Evolutionary conservation across 1,284 basidiomycete genomes (phyloP).

Genomic region (Cutaneotrichosporon cavernicola): DNA sequence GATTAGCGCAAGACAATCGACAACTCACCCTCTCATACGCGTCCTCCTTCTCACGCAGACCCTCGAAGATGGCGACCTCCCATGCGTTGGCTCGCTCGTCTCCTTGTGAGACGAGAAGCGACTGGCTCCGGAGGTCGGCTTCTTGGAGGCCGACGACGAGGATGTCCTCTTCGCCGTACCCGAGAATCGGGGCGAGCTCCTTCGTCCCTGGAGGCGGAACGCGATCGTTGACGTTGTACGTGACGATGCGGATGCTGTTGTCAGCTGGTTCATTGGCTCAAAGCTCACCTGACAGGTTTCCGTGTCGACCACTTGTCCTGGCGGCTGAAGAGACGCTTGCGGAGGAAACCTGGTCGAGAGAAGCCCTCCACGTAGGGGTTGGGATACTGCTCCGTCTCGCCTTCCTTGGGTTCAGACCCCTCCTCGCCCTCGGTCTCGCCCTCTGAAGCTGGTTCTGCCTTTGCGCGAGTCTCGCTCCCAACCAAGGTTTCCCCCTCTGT

Average conservation of each 20-base stretch:
- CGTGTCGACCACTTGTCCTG: slow-evolving; percentile 37
- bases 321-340: slow-evolving; percentile 36
- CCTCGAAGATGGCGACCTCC: slow-evolving; percentile 57
- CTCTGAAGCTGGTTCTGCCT: background rate
- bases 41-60: slow-evolving; percentile 55
- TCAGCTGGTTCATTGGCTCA: background rate
- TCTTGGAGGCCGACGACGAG: slow-evolving; percentile 49
- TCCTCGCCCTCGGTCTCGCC: too few species aligned
- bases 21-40: slow-evolving; percentile 37
- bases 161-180: slow-evolving; percentile 42
- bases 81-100: slow-evolving; percentile 57
- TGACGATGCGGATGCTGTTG: slow-evolving; percentile 39
- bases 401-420: background rate
- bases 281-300: slow-evolving; percentile 19
- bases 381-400: slow-evolving; percentile 25
- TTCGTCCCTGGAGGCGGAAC: slow-evolving; percentile 41
- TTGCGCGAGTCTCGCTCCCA: too few species aligned
- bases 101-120: slow-evolving; percentile 43
- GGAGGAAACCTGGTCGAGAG: slow-evolving; percentile 34
- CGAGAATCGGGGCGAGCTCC: slow-evolving; percentile 40
- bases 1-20: background rate
- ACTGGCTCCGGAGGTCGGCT: slow-evolving; percentile 40
- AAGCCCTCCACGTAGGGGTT: slow-evolving; percentile 40
- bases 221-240: slow-evolving; percentile 50
- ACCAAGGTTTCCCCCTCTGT: background rate